Percentiles rank a stretch among this genome's conserved stretches.
phyloP scores from a whole-genome alignment of 352 stramenopile species.

The Peronospora belbahrii region DNA sequence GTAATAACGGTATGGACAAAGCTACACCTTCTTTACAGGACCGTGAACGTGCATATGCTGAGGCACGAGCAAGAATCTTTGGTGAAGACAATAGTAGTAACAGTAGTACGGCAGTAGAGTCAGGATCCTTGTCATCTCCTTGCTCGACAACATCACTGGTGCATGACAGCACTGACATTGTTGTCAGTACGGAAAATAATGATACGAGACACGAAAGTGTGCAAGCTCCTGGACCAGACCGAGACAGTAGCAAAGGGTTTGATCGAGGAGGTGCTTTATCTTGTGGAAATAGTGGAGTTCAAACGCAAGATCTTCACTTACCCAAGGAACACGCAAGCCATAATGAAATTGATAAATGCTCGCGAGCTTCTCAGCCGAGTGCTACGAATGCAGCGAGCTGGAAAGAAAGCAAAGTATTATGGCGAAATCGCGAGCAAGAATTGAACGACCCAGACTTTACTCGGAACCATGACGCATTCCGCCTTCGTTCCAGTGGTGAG shows the following conservation, averaged over 20 bases:
- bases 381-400: slow-evolving; percentile 45
- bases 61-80: slow-evolving; percentile 93
- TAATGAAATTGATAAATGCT: slow-evolving; percentile 13
- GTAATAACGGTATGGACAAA: slow-evolving; percentile 42
- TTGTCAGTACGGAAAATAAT: slow-evolving; percentile 1
- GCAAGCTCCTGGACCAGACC: slow-evolving; percentile 52
- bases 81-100: slow-evolving; percentile 38
- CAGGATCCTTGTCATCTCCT: slow-evolving; percentile 20
- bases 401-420: slow-evolving; percentile 90
- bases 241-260: slow-evolving; percentile 49
- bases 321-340: slow-evolving; percentile 8
- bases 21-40: slow-evolving; percentile 81
- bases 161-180: slow-evolving; percentile 7
- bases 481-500: slow-evolving; percentile 28
- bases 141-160: slow-evolving; percentile 15
- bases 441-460: slow-evolving; percentile 90
- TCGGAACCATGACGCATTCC: slow-evolving; percentile 66
- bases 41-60: slow-evolving; percentile 90
- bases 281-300: background rate
- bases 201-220: slow-evolving; percentile 19
- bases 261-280: slow-evolving; percentile 6
- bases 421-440: slow-evolving; percentile 91
- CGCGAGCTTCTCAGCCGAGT: slow-evolving; percentile 13
- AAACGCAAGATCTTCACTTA: slow-evolving; percentile 7
- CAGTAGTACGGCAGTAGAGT: slow-evolving; percentile 15